These are phyloP conservation scores for Nitzschia putrida DNA, from an alignment of 108 stramenopile genomes.

Conservation along the genomic window DNA sequence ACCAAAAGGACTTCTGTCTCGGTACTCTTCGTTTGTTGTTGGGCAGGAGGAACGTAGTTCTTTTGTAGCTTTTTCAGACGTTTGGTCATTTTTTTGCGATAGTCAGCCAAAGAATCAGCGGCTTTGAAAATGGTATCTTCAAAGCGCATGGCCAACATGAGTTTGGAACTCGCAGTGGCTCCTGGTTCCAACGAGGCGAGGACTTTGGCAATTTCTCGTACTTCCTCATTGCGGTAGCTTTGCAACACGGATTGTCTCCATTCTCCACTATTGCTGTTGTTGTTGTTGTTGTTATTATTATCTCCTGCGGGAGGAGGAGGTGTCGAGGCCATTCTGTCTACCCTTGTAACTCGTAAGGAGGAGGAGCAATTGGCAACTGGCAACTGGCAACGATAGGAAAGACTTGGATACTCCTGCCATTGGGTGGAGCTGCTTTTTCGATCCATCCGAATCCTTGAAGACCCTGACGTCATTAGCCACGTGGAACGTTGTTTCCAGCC, in stretches of 20 bases:
- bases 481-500: too few relatives aligned
- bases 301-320: not conserved
- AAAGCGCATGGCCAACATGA: slow-evolving; percentile 73
- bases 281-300: too few relatives aligned
- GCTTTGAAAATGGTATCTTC: slow-evolving; percentile 77
- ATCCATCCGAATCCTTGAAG: too few relatives aligned
- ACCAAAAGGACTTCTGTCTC: slow-evolving; percentile 38
- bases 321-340: not conserved
- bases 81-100: slow-evolving; percentile 70
- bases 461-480: too few relatives aligned
- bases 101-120: slow-evolving; percentile 59
- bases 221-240: slow-evolving; percentile 69
- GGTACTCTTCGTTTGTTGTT: not conserved
- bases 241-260: slow-evolving; percentile 67
- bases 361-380: not conserved
- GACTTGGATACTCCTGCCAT: not conserved
- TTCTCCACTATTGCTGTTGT: slow-evolving; percentile 26
- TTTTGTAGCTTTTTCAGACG: slow-evolving; percentile 74
- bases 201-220: slow-evolving; percentile 75
- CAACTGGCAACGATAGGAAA: not conserved
- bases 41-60: slow-evolving; percentile 48
- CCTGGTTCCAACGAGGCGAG: slow-evolving; percentile 73
- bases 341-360: not conserved
- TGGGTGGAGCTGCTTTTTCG: not conserved
- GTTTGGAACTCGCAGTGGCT: slow-evolving; percentile 69